Percentiles rank a stretch among this genome's conserved stretches.
Conservation (phyloP, 495 filamentous ascomycete genomes). For the Peziza echinospora region DNA sequence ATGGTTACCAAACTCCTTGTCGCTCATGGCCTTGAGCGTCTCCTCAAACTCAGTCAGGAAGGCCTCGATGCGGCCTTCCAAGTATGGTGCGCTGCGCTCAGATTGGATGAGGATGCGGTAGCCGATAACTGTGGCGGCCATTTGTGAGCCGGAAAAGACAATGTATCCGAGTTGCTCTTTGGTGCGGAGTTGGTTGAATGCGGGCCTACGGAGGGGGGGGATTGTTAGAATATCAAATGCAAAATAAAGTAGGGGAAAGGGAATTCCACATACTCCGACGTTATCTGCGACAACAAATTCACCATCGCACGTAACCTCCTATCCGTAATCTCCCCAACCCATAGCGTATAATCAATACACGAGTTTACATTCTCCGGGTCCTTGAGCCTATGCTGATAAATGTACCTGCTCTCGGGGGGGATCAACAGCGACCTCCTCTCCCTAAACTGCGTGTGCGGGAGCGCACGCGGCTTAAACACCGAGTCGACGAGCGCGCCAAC, state of each 20-base stretch:
- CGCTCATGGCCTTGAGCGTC: slow-evolving; percentile 50
- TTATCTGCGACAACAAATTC: slow-evolving; percentile 70
- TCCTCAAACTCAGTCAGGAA: slow-evolving; percentile 49
- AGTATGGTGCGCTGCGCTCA: slow-evolving; percentile 58
- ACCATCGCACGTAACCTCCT: slow-evolving; percentile 47
- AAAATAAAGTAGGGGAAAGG: too few species aligned
- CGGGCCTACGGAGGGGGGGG: slow-evolving; percentile 30
- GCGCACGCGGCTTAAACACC: slow-evolving; percentile 48
- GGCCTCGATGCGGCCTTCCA: slow-evolving; percentile 67
- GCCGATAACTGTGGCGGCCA: slow-evolving; percentile 49
- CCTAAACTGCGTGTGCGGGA: slow-evolving; percentile 64
- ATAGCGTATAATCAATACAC: slow-evolving; percentile 80
- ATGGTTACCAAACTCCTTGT: slow-evolving; percentile 72
- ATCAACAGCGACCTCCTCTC: slow-evolving; percentile 56
- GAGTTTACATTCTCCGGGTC: slow-evolving; percentile 91
- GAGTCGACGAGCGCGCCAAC: slow-evolving; percentile 64
- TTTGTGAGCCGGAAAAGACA: slow-evolving; percentile 60
- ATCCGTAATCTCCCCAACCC: slow-evolving; percentile 52
- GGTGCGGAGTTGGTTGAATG: slow-evolving; percentile 80
- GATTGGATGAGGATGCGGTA: slow-evolving; percentile 89
- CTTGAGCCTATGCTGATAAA: slow-evolving; percentile 57
- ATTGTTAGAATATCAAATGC: too few species aligned
- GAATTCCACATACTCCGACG: slow-evolving; percentile 37
- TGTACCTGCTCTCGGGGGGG: slow-evolving; percentile 56
- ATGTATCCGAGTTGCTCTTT: slow-evolving; percentile 97